Conservation (phyloP, 2,329 filamentous ascomycete genomes). For the Calonectria crousiana region DNA sequence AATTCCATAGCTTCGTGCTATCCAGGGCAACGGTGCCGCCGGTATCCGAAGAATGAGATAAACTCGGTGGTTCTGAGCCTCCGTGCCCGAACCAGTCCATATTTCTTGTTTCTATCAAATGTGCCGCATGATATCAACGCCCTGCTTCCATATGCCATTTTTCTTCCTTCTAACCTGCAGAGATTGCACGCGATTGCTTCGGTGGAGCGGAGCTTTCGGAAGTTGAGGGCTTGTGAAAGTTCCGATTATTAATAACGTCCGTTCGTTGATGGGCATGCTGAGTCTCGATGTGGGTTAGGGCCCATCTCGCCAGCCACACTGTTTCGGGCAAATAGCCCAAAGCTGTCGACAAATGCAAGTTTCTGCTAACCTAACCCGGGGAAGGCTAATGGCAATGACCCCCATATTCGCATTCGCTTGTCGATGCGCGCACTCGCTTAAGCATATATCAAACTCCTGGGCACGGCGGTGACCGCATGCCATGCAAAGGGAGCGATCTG, state of each 20-base stretch:
- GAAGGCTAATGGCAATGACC: background rate
- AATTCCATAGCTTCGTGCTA: background rate
- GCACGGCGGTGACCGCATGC: too few species aligned
- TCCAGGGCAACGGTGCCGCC: background rate
- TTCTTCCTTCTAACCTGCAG: background rate
- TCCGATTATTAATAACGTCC: background rate
- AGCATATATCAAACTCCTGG: background rate
- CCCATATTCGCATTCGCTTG: background rate
- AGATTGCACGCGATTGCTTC: background rate
- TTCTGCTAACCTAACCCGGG: background rate
- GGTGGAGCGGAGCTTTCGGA: background rate
- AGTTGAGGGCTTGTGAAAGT: too few species aligned
- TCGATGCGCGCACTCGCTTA: background rate
- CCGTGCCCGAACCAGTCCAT: background rate
- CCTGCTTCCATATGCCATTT: background rate
- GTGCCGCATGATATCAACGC: too few species aligned
- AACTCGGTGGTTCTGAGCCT: background rate
- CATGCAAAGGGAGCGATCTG: background rate
- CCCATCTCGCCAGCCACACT: background rate
- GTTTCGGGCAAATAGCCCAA: background rate
- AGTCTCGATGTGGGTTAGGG: background rate
- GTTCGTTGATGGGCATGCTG: background rate
- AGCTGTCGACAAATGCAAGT: background rate
- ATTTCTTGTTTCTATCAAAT: background rate
- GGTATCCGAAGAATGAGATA: background rate